These are phyloP conservation scores for Suhomyces terraborum DNA, from an alignment of 1,139 yeast genomes.

Conservation along the genomic window DNA sequence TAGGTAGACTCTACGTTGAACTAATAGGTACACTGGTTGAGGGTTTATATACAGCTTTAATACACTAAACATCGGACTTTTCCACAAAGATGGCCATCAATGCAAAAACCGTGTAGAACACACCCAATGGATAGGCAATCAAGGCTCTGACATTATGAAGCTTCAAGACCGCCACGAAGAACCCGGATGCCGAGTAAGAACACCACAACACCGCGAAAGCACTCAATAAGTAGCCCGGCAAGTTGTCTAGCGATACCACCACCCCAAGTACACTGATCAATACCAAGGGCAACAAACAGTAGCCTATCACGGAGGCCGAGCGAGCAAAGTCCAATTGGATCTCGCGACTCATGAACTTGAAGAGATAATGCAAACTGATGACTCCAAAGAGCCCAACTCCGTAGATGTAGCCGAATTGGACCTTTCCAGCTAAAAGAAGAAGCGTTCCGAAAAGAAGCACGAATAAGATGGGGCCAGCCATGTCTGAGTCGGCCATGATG, in stretches of 20 bases:
- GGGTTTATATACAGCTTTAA: not conserved
- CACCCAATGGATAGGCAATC: constrained; percentile 90
- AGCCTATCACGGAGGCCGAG: constrained; percentile 91
- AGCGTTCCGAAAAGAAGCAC: constrained; percentile 87
- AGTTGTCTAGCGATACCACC: constrained; percentile 66
- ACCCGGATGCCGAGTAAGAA: constrained; percentile 91
- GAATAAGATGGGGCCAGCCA: constrained; percentile 94
- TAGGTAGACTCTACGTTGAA: too few species aligned
- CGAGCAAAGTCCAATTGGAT: constrained; percentile 65
- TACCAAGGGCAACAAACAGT: constrained; percentile 89
- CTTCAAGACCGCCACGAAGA: constrained; percentile 83
- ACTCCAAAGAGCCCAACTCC: constrained; percentile 96
- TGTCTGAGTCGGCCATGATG: constrained; percentile 85
- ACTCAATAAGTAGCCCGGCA: constrained; percentile 71
- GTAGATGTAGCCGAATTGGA: constrained; percentile 94
- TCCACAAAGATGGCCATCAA: constrained; percentile 92
- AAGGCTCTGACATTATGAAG: constrained; percentile 84
- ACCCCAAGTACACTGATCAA: constrained; percentile 77
- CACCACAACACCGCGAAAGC: constrained; percentile 85
- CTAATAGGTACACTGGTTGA: too few species aligned
- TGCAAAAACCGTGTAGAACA: constrained; percentile 93
- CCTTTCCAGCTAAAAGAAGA: constrained; percentile 81
- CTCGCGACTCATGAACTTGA: constrained; percentile 78
- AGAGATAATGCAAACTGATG: constrained; percentile 75
- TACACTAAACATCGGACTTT: constrained; percentile 26